Conservation (phyloP, 495 filamentous ascomycete genomes). For the Podospora pseudoanserina region DNA sequence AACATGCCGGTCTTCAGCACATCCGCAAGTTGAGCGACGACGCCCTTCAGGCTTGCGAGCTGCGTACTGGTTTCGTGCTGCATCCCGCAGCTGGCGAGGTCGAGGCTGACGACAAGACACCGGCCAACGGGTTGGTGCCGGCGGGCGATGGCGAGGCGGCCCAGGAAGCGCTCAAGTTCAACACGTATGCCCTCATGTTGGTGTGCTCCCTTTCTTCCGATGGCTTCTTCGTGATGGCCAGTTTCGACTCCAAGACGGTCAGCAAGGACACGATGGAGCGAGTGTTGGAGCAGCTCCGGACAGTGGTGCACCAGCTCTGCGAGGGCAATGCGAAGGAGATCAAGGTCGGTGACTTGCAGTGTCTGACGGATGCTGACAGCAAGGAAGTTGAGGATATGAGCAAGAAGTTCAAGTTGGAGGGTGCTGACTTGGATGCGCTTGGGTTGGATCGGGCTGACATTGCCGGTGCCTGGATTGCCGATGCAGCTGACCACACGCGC, state of each 20-base stretch:
- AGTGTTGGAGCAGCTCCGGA: slow-evolving; percentile 31
- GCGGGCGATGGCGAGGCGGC: slow-evolving; percentile 52
- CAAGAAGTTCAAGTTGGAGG: slow-evolving; percentile 8
- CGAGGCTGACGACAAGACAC: slow-evolving; percentile 36
- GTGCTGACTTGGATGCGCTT: slow-evolving; percentile 7
- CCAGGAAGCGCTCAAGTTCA: slow-evolving; percentile 62
- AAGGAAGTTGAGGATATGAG: slow-evolving; percentile 19
- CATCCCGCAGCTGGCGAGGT: slow-evolving; percentile 38
- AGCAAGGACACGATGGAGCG: slow-evolving; percentile 31
- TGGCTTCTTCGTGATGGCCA: slow-evolving; percentile 58
- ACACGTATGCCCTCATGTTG: slow-evolving; percentile 64
- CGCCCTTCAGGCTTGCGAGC: slow-evolving; percentile 61
- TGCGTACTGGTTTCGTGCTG: slow-evolving; percentile 46
- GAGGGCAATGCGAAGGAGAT: slow-evolving; percentile 22
- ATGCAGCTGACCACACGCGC: slow-evolving; percentile 33
- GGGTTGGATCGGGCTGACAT: slow-evolving; percentile 15
- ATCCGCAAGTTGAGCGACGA: slow-evolving; percentile 61
- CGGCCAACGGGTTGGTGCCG: slow-evolving; percentile 47
- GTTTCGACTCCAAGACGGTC: slow-evolving; percentile 54
- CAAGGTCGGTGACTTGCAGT: slow-evolving; percentile 29
- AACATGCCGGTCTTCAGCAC: slow-evolving; percentile 67
- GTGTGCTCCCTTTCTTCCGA: slow-evolving; percentile 54
- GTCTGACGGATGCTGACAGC: slow-evolving; percentile 23
- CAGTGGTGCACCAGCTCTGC: slow-evolving; percentile 32
- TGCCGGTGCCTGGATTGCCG: slow-evolving; percentile 37